Evolutionary conservation across 805 yeast species (phyloP).

Genomic region (Zygoascus tannicola): DNA sequence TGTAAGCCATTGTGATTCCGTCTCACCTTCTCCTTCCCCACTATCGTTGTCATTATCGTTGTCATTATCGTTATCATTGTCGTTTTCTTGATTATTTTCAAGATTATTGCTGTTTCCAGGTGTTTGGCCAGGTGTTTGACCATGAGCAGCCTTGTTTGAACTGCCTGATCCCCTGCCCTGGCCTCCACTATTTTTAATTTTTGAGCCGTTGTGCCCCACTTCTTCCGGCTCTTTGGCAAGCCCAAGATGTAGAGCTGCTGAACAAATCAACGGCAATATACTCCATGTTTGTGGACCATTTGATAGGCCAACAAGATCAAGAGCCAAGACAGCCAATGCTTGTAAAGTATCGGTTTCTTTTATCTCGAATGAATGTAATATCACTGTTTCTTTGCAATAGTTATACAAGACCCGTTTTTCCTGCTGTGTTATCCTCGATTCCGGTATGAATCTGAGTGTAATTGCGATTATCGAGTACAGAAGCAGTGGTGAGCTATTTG

Average conservation of each 20-base stretch:
- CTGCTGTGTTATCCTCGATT: constrained; percentile 4
- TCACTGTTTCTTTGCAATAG: constrained; percentile 17
- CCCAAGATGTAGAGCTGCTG: constrained; percentile 16
- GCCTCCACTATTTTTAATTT: background rate
- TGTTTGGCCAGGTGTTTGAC: background rate
- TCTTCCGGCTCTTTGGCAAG: constrained; percentile 9
- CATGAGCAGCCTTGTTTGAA: background rate
- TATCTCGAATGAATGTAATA: constrained; percentile 16
- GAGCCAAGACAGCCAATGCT: constrained; percentile 19
- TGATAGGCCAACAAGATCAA: constrained; percentile 21
- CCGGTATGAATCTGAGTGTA: constrained; percentile 16
- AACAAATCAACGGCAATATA: constrained; percentile 19
- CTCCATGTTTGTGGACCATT: constrained; percentile 25
- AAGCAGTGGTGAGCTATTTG: constrained; percentile 8
- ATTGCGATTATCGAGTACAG: constrained; percentile 18
- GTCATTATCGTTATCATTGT: background rate
- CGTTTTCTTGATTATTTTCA: background rate
- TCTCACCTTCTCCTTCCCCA: constrained; percentile 3
- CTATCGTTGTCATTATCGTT: background rate
- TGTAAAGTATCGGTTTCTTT: constrained; percentile 19
- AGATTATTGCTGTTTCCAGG: background rate
- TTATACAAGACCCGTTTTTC: constrained; percentile 12
- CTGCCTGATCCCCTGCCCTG: too few species aligned
- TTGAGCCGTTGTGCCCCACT: background rate
- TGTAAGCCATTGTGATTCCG: constrained; percentile 5